Base-by-base conservation (phyloP, 2,329 filamentous ascomycete genomes). In the Epichloe amarillans region DNA sequence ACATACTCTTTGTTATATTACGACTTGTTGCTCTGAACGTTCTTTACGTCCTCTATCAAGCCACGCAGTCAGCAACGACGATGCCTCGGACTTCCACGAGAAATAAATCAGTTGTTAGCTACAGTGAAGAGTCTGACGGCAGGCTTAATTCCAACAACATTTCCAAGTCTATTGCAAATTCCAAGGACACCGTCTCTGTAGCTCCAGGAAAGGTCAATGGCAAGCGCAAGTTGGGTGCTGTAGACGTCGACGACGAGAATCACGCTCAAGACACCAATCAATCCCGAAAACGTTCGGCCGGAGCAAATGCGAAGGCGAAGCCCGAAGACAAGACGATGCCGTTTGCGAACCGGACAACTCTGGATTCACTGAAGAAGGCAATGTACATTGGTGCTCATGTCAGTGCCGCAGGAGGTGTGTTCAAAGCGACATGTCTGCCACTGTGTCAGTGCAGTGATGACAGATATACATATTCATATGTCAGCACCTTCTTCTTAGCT, bases 381-480 rank as follows among this genome's bases (percentile, higher is more conserved):
- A 86, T 96, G 77, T 84, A 86, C 61, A 84, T 98, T 50, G 93
- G 93, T 15, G 93, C 93, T 1, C 93, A 98, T 65, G 88, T 97
- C 54, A 93, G 86, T 66, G 83, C 79, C 55, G 89, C 93, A 30
- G 91, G 90, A 72, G 91, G 88, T 86, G 64, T 51, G 73, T 57
- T 46, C 3, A 30, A 30, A 30, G 10, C 26, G 26, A 30, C 26
- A 30, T 30, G 26, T 30, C 26, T 30, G 26, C 26, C 26, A 30
- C 26, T 30, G 26, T 30, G 26, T 11, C 26, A 30, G 26, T 30
- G 26, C 26, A 30, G 26, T 30, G 26, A 30, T 30, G 8, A 30
- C 26, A 38, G n/a, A n/a, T 38, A n/a, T 38, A n/a, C 11, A 38
- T 38, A 38, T 38, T 14, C 15, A n/a, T 5, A 38, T 38, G 17